A percentile compares a stretch with the other conserved stretches of the same genome.
Conservation (phyloP, 2,329 filamentous ascomycete species). For the Colletotrichum shisoi region DNA sequence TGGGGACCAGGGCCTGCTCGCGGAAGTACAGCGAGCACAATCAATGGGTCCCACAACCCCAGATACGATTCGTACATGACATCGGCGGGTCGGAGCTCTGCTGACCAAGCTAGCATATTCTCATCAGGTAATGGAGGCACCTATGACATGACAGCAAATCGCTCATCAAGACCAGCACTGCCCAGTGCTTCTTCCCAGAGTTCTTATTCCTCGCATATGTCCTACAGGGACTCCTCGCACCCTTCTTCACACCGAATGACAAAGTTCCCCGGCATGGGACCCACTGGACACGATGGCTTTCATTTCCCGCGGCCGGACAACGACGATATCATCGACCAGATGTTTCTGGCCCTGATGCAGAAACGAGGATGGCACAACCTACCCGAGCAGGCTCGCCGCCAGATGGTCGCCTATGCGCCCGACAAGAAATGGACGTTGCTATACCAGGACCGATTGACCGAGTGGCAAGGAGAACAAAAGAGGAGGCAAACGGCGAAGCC, state of each 20-base stretch:
- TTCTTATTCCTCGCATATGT: slow-evolving; percentile 59
- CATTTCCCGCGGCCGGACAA: slow-evolving; percentile 77
- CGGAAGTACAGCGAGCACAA: slow-evolving; percentile 63
- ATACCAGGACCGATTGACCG: slow-evolving; percentile 90
- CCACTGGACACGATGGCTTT: slow-evolving; percentile 59
- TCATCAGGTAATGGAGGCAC: slow-evolving; percentile 65
- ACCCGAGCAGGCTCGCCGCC: slow-evolving; percentile 89
- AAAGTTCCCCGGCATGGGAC: slow-evolving; percentile 56
- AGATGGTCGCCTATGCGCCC: slow-evolving; percentile 95
- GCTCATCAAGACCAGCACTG: slow-evolving; percentile 62
- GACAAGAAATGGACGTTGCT: slow-evolving; percentile 98
- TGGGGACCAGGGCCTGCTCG: slow-evolving; percentile 66
- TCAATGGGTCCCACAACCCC: slow-evolving; percentile 61
- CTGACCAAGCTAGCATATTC: slow-evolving; percentile 64
- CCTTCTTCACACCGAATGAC: slow-evolving; percentile 66
- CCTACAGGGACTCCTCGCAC: slow-evolving; percentile 46
- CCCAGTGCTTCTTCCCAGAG: slow-evolving; percentile 65
- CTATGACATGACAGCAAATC: slow-evolving; percentile 52
- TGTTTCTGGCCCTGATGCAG: slow-evolving; percentile 94
- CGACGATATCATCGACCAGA: slow-evolving; percentile 84
- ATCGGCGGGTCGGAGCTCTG: slow-evolving; percentile 65
- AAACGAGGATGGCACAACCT: slow-evolving; percentile 97
- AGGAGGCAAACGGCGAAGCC: slow-evolving; percentile 77
- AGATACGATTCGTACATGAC: slow-evolving; percentile 71
- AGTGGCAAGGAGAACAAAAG: slow-evolving; percentile 94